phyloP scores from a whole-genome alignment of 495 filamentous ascomycete species.

The Talaromyces thailandensis region DNA sequence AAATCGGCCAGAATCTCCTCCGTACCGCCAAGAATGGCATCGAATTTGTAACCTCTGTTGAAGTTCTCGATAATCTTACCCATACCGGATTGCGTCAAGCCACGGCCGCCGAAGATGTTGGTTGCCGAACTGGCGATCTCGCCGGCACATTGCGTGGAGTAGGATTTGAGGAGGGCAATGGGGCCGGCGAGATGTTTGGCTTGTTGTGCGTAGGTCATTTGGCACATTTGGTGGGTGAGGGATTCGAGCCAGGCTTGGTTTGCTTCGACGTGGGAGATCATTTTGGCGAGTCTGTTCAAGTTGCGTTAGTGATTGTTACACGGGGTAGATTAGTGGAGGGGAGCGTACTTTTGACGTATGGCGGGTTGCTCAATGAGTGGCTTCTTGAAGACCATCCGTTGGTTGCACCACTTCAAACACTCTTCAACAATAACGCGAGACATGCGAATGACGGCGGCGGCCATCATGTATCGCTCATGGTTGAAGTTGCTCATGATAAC shows the following conservation, averaged over 20 bases:
- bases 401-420: slow-evolving; percentile 83
- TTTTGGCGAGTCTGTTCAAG: slow-evolving; percentile 55
- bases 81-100: slow-evolving; percentile 76
- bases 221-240: slow-evolving; percentile 79
- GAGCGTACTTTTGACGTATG: slow-evolving; percentile 62
- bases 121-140: slow-evolving; percentile 76
- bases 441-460: slow-evolving; percentile 52
- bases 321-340: background rate
- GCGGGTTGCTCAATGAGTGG: slow-evolving; percentile 73
- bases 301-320: background rate
- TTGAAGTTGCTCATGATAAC: slow-evolving; percentile 89
- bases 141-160: slow-evolving; percentile 63
- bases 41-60: slow-evolving; percentile 80
- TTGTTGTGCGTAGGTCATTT: slow-evolving; percentile 75
- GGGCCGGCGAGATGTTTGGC: slow-evolving; percentile 68
- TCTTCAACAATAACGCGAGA: slow-evolving; percentile 69
- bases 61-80: slow-evolving; percentile 74
- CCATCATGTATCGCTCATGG: slow-evolving; percentile 70
- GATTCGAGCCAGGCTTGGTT: slow-evolving; percentile 82
- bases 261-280: slow-evolving; percentile 75
- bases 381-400: slow-evolving; percentile 80
- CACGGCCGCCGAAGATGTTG: slow-evolving; percentile 82
- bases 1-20: slow-evolving; percentile 80
- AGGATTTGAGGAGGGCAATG: slow-evolving; percentile 76
- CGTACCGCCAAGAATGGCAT: slow-evolving; percentile 76